Percentiles rank a stretch among this genome's conserved stretches.
Evolutionary conservation across 2,329 filamentous ascomycete species (phyloP).

Genomic region (Pseudocercospora vitis): DNA sequence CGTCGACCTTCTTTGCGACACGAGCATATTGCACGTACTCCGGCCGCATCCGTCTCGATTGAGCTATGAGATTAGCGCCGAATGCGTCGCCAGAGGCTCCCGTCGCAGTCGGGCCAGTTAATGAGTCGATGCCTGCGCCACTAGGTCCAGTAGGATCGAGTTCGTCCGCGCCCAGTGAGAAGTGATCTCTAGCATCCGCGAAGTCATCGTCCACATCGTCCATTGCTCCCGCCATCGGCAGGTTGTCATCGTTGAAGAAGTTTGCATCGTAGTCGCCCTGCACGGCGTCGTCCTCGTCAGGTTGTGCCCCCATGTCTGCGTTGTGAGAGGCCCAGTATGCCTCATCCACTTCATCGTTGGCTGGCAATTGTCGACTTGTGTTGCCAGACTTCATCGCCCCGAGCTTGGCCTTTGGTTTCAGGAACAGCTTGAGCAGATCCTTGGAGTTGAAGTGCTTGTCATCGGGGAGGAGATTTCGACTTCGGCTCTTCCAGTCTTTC

Average conservation of each 20-base stretch:
- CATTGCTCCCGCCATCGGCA: conserved; percentile 63
- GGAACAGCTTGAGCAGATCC: conserved; percentile 82
- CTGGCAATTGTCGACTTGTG: conserved; percentile 40
- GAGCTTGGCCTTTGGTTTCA: conserved; percentile 89
- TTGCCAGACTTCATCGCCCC: conserved; percentile 59
- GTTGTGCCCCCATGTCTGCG: conserved; percentile 34
- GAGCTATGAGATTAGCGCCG: conserved; percentile 62
- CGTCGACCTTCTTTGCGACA: conserved; percentile 67
- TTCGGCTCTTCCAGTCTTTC: conserved; percentile 93
- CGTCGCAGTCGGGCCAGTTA: conserved; percentile 38
- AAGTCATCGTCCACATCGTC: conserved; percentile 74
- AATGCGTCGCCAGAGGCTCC: conserved; percentile 54
- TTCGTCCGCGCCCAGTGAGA: conserved; percentile 63
- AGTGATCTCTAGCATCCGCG: conserved; percentile 76
- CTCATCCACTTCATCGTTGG: conserved; percentile 82
- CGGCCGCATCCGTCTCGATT: conserved; percentile 59
- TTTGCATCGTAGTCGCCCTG: conserved; percentile 91
- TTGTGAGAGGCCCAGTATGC: conserved; percentile 84
- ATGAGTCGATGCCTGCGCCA: conserved; percentile 35
- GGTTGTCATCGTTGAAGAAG: conserved; percentile 89
- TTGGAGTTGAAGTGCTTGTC: conserved; percentile 98
- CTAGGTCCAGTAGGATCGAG: conserved; percentile 39
- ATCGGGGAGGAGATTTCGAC: conserved; percentile 87
- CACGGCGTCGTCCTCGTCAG: conserved; percentile 53
- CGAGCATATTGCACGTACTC: conserved; percentile 67